These are phyloP conservation scores for Picea abies DNA, from an alignment of 83 land plant species.

Conservation along the genomic window DNA sequence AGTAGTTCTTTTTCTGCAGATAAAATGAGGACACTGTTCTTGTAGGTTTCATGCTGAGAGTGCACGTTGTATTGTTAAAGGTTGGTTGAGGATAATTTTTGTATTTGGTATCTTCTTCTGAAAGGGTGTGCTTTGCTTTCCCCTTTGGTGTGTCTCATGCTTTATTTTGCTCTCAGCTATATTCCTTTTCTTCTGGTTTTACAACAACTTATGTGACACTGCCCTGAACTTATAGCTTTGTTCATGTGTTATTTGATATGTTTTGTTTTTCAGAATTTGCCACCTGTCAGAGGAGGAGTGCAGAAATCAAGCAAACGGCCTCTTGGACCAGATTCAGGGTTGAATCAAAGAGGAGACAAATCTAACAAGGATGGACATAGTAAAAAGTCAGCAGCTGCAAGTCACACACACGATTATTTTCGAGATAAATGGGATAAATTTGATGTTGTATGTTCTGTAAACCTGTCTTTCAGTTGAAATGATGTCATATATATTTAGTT, in stretches of 20 bases:
- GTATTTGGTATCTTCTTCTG: too few relatives aligned
- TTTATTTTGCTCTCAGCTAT: too few relatives aligned
- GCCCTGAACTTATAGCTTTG: too few relatives aligned
- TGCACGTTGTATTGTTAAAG: too few relatives aligned
- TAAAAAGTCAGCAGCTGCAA: conserved; percentile 24
- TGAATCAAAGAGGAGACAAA: conserved; percentile 2
- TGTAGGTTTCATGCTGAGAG: too few relatives aligned
- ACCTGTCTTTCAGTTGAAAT: neutral
- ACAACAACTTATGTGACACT: too few relatives aligned
- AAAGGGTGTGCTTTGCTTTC: too few relatives aligned
- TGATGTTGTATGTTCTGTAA: conserved; percentile 44
- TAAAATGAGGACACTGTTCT: too few relatives aligned
- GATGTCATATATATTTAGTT: neutral
- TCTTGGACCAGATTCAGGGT: neutral
- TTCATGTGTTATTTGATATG: neutral
- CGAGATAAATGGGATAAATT: conserved; percentile 53
- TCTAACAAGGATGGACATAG: neutral
- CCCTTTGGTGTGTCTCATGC: too few relatives aligned
- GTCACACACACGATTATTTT: conserved; percentile 46
- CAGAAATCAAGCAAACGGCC: conserved; percentile 11
- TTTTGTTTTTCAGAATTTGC: conserved; percentile 25
- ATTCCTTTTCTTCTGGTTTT: too few relatives aligned
- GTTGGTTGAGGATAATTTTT: too few relatives aligned
- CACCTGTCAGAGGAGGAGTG: conserved; percentile 23
- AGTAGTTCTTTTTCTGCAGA: too few relatives aligned